These are phyloP conservation scores for Candida parachauliodes DNA, from an alignment of 805 yeast genomes.

Conservation along the genomic window DNA sequence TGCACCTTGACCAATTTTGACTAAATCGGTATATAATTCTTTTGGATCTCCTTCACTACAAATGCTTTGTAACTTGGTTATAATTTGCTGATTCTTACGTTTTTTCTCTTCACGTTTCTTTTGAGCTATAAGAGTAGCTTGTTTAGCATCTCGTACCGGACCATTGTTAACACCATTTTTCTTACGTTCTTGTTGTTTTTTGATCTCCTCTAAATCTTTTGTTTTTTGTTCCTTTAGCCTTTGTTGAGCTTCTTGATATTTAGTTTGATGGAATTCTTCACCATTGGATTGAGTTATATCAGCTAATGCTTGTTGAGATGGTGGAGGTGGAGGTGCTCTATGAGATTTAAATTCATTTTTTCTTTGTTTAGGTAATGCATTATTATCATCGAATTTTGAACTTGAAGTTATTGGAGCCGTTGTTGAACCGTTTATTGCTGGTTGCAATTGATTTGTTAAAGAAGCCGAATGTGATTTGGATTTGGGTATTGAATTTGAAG, in stretches of 20 bases:
- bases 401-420: slow-evolving; percentile 36
- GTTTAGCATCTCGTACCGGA: slow-evolving; percentile 48
- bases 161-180: slow-evolving; percentile 14
- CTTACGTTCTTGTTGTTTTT: slow-evolving; percentile 9
- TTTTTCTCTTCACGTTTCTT: slow-evolving; percentile 78
- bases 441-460: slow-evolving; percentile 25
- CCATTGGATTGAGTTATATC: slow-evolving; percentile 11
- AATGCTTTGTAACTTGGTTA: slow-evolving; percentile 66
- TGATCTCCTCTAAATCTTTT: slow-evolving; percentile 7
- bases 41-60: slow-evolving; percentile 87
- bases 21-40: slow-evolving; percentile 58
- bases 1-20: slow-evolving; percentile 97
- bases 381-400: slow-evolving; percentile 22
- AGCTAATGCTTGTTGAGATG: slow-evolving; percentile 18
- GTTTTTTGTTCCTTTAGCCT: slow-evolving; percentile 7
- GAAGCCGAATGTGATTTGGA: slow-evolving; percentile 40
- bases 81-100: slow-evolving; percentile 65
- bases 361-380: slow-evolving; percentile 16
- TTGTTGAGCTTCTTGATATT: slow-evolving; percentile 10
- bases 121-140: slow-evolving; percentile 54
- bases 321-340: slow-evolving; percentile 45
- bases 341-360: slow-evolving; percentile 27
- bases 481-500: slow-evolving; percentile 27
- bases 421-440: slow-evolving; percentile 20
- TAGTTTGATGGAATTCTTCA: slow-evolving; percentile 1